Base-by-base conservation (phyloP, 2,329 filamentous ascomycete genomes). In the Sporothrix globosa region DNA sequence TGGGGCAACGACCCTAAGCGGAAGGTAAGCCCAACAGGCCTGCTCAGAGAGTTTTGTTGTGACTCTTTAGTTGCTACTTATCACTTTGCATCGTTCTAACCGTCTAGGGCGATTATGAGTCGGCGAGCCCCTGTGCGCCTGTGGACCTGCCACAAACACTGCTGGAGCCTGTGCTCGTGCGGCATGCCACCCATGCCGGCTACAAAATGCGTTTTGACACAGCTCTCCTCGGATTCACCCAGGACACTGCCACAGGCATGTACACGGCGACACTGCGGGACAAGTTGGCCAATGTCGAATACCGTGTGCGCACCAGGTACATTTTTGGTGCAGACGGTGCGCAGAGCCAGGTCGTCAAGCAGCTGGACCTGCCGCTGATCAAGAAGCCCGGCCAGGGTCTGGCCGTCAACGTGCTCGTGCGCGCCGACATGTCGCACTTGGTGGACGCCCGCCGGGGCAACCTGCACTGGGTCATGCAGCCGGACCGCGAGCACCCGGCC, bases 381-480 rank as follows among this genome's bases (percentile, higher is more conserved):
- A 74, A 74, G 65, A 77, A 78, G 72, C 78, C 79, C 0, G 77
- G 77, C 0, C 75, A 78, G 30, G 81, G 81, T 0, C 52, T 79
- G 5, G 82, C 82, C 1, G 73, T 80, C 67, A 84, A 84, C 68
- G 76, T 83, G 2, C 72, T 82, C 5, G 76, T 82, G 65, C 77
- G 75, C 14, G 79, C 78, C 1, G 86, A 90, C 74, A 77, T 89
- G 39, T 77, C 79, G 3, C 81, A 86, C 71, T 76, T 84, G 13
- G 80, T 87, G 44, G 76, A 83, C 68, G 77, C 82, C 67, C 81
- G 87, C 0, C 81, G 80, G 39, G 88, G 87, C 0, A 89, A 88
- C 74, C 79, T 90, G 21, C 87, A 90, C 75, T 89, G 86, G 84
- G 79, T 88, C 1, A 80, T 90, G 75, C 82, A 84, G 72, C 87